phyloP scores from a whole-genome alignment of 306 rosid genomes.

The Aeschynomene evenia region DNA sequence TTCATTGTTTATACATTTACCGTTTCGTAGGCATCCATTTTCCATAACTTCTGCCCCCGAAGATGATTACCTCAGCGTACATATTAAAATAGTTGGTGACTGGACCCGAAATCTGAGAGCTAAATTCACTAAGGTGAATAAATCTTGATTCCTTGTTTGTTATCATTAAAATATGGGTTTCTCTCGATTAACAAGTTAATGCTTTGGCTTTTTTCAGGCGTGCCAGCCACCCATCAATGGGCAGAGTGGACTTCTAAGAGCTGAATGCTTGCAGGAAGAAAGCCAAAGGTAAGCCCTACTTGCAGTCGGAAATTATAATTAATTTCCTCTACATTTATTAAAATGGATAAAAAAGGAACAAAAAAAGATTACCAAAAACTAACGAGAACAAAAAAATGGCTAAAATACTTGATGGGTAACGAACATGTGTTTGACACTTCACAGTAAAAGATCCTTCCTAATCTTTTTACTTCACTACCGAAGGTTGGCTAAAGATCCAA shows the following conservation, averaged over 20 bases:
- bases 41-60: constrained; percentile 74
- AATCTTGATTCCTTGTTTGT: not conserved
- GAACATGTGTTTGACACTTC: constrained; percentile 17
- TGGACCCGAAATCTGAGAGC: constrained; percentile 51
- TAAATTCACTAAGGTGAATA: constrained; percentile 48
- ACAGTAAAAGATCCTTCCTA: not conserved
- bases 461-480: not conserved
- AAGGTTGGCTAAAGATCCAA: not conserved
- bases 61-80: constrained; percentile 64
- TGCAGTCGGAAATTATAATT: not conserved
- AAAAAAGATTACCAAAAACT: too few relatives aligned
- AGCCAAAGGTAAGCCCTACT: constrained; percentile 25
- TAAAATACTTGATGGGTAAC: not conserved
- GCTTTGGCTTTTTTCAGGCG: constrained; percentile 42
- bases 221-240: constrained; percentile 54
- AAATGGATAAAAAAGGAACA: too few relatives aligned
- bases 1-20: constrained; percentile 8
- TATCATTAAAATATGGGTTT: not conserved
- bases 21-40: constrained; percentile 67
- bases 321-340: too few relatives aligned
- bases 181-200: constrained; percentile 11
- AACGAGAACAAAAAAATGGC: too few relatives aligned
- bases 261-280: constrained; percentile 49
- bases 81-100: constrained; percentile 58
- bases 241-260: constrained; percentile 54